Conservation (phyloP, 2,329 filamentous ascomycete species). For the Aspergillaceae sp. region DNA sequence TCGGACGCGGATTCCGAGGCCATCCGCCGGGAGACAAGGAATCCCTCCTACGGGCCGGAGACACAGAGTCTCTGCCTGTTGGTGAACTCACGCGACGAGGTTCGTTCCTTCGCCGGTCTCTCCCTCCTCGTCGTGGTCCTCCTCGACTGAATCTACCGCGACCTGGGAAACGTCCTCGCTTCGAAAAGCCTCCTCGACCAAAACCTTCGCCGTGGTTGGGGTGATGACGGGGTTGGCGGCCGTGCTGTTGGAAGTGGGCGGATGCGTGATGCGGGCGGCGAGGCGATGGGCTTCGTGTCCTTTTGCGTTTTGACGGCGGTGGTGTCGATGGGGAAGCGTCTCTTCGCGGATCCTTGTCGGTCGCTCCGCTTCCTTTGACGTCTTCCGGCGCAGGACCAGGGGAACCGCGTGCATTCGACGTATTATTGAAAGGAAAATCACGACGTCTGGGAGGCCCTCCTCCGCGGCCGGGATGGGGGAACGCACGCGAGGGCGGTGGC, state of each 20-base stretch:
- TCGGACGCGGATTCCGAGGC: slow-evolving; percentile 19
- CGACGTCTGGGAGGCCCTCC: slow-evolving; percentile 21
- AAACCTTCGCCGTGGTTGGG: slow-evolving; percentile 27
- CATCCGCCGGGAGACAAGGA: slow-evolving; percentile 18
- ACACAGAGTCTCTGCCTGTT: slow-evolving; percentile 22
- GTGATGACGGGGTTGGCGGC: slow-evolving; percentile 11
- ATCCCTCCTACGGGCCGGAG: slow-evolving; percentile 21
- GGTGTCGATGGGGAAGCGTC: slow-evolving; percentile 24
- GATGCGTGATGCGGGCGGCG: slow-evolving; percentile 17
- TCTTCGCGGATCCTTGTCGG: slow-evolving; percentile 19
- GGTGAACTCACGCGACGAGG: slow-evolving; percentile 19
- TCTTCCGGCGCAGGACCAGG: slow-evolving; percentile 15
- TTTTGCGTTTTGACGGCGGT: slow-evolving; percentile 29
- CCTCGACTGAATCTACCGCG: slow-evolving; percentile 25
- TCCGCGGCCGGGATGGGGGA: slow-evolving; percentile 22
- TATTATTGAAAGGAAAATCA: slow-evolving; percentile 18
- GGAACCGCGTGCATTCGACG: slow-evolving; percentile 18
- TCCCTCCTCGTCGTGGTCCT: slow-evolving; percentile 25
- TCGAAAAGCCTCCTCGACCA: slow-evolving; percentile 29
- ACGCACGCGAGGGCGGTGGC: slow-evolving; percentile 27
- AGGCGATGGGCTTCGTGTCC: slow-evolving; percentile 36
- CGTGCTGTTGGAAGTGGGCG: slow-evolving; percentile 1
- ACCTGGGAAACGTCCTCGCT: slow-evolving; percentile 26
- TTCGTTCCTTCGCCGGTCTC: slow-evolving; percentile 24
- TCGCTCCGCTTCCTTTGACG: slow-evolving; percentile 10